These are phyloP conservation scores for Rosa chinensis DNA, from an alignment of 306 rosid species.

Conservation along the genomic window DNA sequence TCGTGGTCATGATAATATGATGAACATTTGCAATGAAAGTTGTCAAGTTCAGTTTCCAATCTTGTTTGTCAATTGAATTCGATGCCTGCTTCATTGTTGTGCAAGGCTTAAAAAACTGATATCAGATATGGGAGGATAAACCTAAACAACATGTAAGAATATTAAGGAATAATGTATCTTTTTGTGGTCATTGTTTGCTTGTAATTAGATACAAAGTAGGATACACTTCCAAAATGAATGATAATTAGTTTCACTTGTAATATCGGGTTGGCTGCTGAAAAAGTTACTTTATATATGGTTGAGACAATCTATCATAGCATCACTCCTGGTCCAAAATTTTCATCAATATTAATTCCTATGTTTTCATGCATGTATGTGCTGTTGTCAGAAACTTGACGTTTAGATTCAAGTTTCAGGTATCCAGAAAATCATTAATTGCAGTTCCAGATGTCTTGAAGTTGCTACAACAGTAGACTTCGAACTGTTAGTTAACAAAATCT, in stretches of 20 bases:
- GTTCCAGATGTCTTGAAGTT: slow-evolving; percentile 10
- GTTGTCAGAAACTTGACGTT: slow-evolving; percentile 13
- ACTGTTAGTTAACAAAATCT: slow-evolving; percentile 15
- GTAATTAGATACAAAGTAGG: not conserved
- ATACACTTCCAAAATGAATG: not conserved
- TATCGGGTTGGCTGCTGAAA: not conserved
- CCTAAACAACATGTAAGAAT: not conserved
- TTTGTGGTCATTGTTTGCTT: not conserved
- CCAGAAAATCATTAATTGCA: not conserved
- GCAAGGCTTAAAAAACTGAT: not conserved
- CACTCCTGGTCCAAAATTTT: not conserved
- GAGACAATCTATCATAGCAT: not conserved
- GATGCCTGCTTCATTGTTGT: not conserved
- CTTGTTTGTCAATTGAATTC: not conserved
- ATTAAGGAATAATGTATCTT: not conserved
- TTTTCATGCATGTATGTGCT: slow-evolving; percentile 5
- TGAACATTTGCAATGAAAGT: not conserved
- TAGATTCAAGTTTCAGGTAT: not conserved
- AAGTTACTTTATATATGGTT: not conserved
- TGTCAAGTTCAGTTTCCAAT: not conserved
- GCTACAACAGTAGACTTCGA: not conserved
- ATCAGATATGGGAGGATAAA: not conserved
- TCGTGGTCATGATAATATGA: not conserved
- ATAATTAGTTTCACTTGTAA: not conserved
- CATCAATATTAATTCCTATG: not conserved